A percentile compares a stretch with the other conserved stretches of the same genome.
Conservation (phyloP, 495 filamentous ascomycete species). For the Talaromyces proteolyticus region DNA sequence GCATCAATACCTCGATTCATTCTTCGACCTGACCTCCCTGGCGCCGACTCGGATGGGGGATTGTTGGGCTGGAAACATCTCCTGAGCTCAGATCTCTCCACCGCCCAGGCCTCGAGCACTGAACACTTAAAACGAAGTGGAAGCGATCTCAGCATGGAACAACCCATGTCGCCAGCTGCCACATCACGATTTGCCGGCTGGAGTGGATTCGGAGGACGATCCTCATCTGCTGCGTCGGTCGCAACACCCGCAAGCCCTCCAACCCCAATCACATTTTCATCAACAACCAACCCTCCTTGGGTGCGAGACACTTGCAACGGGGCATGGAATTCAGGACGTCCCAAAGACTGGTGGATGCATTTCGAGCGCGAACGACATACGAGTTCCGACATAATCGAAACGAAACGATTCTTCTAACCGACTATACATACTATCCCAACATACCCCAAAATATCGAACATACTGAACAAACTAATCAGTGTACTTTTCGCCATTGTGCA, state of each 20-base stretch:
- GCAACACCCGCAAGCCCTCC: constrained; percentile 17
- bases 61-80: constrained; percentile 41
- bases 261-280: constrained; percentile 32
- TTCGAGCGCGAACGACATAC: constrained; percentile 41
- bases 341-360: constrained; percentile 46
- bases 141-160: constrained; percentile 19
- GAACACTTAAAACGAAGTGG: constrained; percentile 12
- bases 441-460: constrained; percentile 8
- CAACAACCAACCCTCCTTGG: constrained; percentile 30
- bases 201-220: constrained; percentile 31
- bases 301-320: constrained; percentile 42
- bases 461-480: no score
- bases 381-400: constrained; percentile 30
- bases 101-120: not conserved
- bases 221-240: constrained; percentile 18
- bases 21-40: constrained; percentile 37
- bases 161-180: constrained; percentile 29
- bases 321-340: constrained; percentile 39
- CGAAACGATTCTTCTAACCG: constrained; percentile 33
- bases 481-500: no score
- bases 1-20: constrained; percentile 35
- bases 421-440: constrained; percentile 14
- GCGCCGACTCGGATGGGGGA: constrained; percentile 39
- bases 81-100: constrained; percentile 26
- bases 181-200: constrained; percentile 30